Evolutionary conservation across 1,139 yeast species (phyloP).

Genomic region (Yamadazyma membranifaciens): DNA sequence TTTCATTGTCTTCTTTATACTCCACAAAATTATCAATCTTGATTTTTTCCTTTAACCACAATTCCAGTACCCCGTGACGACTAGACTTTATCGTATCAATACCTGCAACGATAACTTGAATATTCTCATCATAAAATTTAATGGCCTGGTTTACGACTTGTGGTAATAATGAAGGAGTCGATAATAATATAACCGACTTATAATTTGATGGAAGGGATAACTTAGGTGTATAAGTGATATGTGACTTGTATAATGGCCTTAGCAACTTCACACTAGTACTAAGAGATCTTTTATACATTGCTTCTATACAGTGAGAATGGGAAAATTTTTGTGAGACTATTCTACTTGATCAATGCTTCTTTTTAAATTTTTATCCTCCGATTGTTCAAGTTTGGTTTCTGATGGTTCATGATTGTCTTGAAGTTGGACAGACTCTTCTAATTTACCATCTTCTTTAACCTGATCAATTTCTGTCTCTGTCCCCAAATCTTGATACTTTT

Average conservation of each 20-base stretch:
- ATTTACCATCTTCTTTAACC: not conserved
- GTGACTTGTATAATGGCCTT: constrained; percentile 1
- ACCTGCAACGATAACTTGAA: constrained; percentile 51
- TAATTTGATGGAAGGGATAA: constrained; percentile 16
- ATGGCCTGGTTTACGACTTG: constrained; percentile 33
- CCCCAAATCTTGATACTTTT: constrained; percentile 1
- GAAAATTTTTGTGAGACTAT: constrained; percentile 1
- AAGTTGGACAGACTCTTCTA: not conserved
- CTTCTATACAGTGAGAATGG: too few species aligned
- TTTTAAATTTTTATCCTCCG: constrained; percentile 6
- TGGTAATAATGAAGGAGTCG: constrained; percentile 46
- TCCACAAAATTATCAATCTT: constrained; percentile 22
- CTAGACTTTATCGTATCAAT: constrained; percentile 45
- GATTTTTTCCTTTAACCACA: constrained; percentile 42
- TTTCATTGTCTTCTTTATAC: constrained; percentile 22
- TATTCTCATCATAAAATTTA: constrained; percentile 22
- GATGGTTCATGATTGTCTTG: not conserved
- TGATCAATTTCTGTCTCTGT: not conserved
- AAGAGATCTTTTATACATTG: constrained; percentile 8
- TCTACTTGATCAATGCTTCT: constrained; percentile 15
- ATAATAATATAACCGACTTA: constrained; percentile 29
- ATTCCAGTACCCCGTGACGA: constrained; percentile 45
- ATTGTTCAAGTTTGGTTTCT: not conserved
- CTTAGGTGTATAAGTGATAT: constrained; percentile 7
- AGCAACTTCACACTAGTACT: not conserved